Evolutionary conservation across 257 asterid species (phyloP), one percentile per base, ranked within the genome.

Genomic region (Solanum bulbocastanum): DNA sequence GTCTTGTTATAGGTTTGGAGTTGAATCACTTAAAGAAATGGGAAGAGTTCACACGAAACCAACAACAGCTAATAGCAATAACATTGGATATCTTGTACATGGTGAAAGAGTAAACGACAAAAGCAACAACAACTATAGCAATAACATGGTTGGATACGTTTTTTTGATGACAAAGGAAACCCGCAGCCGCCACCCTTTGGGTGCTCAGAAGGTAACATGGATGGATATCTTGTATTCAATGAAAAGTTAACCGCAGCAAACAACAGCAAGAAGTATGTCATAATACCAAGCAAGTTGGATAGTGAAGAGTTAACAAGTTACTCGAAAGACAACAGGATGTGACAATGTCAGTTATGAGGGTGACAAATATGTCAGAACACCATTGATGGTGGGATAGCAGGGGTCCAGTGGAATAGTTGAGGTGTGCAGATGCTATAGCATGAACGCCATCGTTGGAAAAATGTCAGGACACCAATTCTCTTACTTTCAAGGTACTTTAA

Each of bases 401-500:
- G 60, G n/a, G 58, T 22, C 15, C 4, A 2, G n/a, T 14, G 8
- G 84, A 78, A 78, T 40, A n/a, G n/a, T 42, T 6, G n/a, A 40
- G 23, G 37, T 13, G 14, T 14, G 9, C 60, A 76, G 36, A 40
- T 9, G 5, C 4, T 39, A 25, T 27, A 25, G 36, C 36, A 9
- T 18, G 33, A 8, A 33, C 4, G 6, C 44, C 25, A 20, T 35
- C 8, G 5, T 33, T 8, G 5, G 22, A 18, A 33, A 33, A 33
- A 4, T 6, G 7, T 25, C 66, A 8, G 40, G 36, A 44, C 27
- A 30, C 88, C 27, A 66, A 40, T n/a, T 85, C 10, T 79, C 84
- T 52, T 62, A 32, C 78, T 71, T 65, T 40, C 46, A 39, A 87
- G 91, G 91, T 89, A 83, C 65, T 60, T 82, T 49, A 12, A 18